These are phyloP conservation scores for Linum lewisii DNA, from an alignment of 345 rosid genomes.

Conservation along the genomic window DNA sequence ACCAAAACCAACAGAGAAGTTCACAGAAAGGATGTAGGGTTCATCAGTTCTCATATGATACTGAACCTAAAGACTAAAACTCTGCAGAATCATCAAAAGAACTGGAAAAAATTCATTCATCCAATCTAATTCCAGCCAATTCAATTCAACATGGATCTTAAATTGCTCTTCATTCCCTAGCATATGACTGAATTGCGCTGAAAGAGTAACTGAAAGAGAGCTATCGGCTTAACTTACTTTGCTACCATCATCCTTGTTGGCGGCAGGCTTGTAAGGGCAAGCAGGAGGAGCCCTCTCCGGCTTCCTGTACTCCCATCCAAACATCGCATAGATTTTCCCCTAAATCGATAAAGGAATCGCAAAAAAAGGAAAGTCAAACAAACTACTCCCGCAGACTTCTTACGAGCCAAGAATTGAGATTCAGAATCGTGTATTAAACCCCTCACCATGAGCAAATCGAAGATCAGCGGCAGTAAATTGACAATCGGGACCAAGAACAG, in stretches of 20 bases:
- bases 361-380: neutral
- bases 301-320: constrained; percentile 95
- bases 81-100: no score
- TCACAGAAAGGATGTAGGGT: neutral
- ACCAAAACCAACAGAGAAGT: neutral
- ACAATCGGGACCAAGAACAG: constrained; percentile 88
- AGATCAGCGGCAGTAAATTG: constrained; percentile 62
- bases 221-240: constrained; percentile 36
- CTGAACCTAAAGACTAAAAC: no score
- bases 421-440: neutral
- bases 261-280: constrained; percentile 66
- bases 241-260: constrained; percentile 23
- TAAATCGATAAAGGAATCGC: constrained; percentile 8
- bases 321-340: constrained; percentile 58
- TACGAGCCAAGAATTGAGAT: neutral
- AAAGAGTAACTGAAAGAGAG: no score
- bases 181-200: neutral
- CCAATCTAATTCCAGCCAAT: no score
- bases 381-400: neutral
- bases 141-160: neutral
- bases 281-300: constrained; percentile 80
- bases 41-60: no score
- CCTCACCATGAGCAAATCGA: constrained; percentile 55
- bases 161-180: no score
- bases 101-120: no score